Conservation (phyloP, 495 filamentous ascomycete genomes). For the Sordaria brevicollis region DNA sequence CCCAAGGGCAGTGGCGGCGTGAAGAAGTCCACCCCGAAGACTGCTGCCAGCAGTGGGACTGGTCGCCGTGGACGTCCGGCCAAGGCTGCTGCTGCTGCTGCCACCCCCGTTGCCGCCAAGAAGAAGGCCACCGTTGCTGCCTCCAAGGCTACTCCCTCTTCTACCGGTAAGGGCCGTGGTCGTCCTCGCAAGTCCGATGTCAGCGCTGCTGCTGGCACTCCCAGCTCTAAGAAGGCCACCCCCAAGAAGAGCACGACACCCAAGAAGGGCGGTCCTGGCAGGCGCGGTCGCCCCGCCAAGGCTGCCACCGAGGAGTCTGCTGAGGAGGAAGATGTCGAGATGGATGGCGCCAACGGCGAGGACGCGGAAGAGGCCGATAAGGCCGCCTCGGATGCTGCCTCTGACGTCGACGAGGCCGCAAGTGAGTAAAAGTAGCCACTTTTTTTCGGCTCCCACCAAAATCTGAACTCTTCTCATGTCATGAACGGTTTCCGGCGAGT, state of each 20-base stretch:
- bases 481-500: not conserved
- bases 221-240: not conserved
- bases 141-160: not conserved
- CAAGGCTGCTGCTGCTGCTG: conserved; percentile 13
- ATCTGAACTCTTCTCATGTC: not conserved
- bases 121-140: not conserved
- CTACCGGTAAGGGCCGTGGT: not conserved
- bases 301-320: conserved; percentile 7
- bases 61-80: conserved; percentile 28
- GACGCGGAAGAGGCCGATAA: conserved; percentile 12
- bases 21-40: conserved; percentile 21
- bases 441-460: not conserved
- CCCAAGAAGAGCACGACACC: not conserved
- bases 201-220: not conserved
- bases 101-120: not conserved
- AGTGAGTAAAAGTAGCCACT: conserved; percentile 7
- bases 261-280: conserved; percentile 15
- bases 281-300: conserved; percentile 5
- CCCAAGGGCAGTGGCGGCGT: conserved; percentile 30
- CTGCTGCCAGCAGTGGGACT: not conserved
- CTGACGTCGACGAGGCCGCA: conserved; percentile 8
- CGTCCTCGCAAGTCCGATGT: not conserved
- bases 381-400: not conserved
- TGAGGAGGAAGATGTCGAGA: conserved; percentile 11
- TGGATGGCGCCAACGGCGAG: conserved; percentile 1